phyloP scores from a whole-genome alignment of 352 stramenopile genomes.

The Pythium chondricola region DNA sequence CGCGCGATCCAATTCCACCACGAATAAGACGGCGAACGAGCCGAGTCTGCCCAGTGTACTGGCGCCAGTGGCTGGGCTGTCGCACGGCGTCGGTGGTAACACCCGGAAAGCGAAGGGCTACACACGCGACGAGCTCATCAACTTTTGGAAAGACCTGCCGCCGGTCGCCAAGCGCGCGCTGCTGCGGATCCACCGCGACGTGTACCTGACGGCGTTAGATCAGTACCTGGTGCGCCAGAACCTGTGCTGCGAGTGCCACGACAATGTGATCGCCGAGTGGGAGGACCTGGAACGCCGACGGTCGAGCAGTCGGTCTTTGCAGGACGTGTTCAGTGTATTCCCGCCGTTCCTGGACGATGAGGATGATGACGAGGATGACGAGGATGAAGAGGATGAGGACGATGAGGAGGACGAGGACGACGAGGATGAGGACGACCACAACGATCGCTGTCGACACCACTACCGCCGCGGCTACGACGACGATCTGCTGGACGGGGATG shows the following conservation, averaged over 20 bases:
- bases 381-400: conserved; percentile 47
- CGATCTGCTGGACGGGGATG: conserved; percentile 29
- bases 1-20: neutral
- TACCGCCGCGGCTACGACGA: conserved; percentile 24
- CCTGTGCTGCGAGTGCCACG: conserved; percentile 77
- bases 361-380: conserved; percentile 51
- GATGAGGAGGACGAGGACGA: conserved; percentile 38
- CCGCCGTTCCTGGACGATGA: conserved; percentile 69
- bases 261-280: conserved; percentile 80
- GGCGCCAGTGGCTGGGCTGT: conserved; percentile 19
- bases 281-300: conserved; percentile 68
- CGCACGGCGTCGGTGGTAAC: conserved; percentile 20
- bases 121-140: conserved; percentile 68
- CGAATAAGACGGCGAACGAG: neutral
- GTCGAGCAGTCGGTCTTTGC: conserved; percentile 55
- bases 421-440: conserved; percentile 21
- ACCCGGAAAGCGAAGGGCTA: conserved; percentile 33
- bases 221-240: conserved; percentile 74
- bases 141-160: conserved; percentile 74
- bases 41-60: conserved; percentile 4
- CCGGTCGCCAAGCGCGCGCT: conserved; percentile 55
- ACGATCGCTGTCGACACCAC: conserved; percentile 6
- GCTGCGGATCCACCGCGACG: conserved; percentile 65
- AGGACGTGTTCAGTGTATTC: conserved; percentile 74
- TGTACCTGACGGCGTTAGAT: conserved; percentile 61